Evolutionary conservation across 75 land plant species (phyloP), one percentile per base, ranked within the genome.

Genomic region (Pinus tabuliformis): DNA sequence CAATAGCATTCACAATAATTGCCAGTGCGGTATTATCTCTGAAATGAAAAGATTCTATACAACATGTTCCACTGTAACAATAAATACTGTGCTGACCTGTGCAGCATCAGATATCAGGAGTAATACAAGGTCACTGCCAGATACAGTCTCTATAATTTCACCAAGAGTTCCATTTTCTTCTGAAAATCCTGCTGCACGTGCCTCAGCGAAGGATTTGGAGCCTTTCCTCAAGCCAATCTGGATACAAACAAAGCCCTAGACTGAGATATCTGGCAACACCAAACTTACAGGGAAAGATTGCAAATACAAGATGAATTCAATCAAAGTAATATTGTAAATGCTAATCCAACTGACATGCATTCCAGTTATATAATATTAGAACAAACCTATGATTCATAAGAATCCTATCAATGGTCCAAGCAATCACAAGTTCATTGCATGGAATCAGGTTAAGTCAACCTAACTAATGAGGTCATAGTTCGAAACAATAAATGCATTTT

Each of bases 91-190:
- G 45, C 80, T 56, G 63, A 96, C 99, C 99, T 96, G 99, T 42
- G 99, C 93, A 54, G 99, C 88, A 79, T 96, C 99, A 57, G 98
- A 96, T 56, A 96, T 96, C 73, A 96, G 74, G 6, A 96, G 85
- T 82, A 96, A 76, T 9, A 96, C 90, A 63, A 96, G 87, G 76
- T 96, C 99, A 83, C 98, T 94, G 78, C 87, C 88, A 14, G 98
- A 82, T 36, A 96, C 78, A 30, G 98, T 96, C 70, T 96, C 99
- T 56, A 83, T 82, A 12, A 96, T 93, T 62, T 92, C 99, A 70
- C 99, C 98, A 56, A 96, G 70, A 54, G 98, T 96, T 22, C 99
- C 99, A 83, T 65, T 89, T 77, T 96, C 99, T 83, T 94, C 99
- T 30, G 91, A 83, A 77, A 96, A 96, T 1, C 99, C 98, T 83